Evolutionary conservation across 208 protist genomes (phyloP), one percentile per base, ranked within the genome.

Genomic region (Leishmania gerbilli): DNA sequence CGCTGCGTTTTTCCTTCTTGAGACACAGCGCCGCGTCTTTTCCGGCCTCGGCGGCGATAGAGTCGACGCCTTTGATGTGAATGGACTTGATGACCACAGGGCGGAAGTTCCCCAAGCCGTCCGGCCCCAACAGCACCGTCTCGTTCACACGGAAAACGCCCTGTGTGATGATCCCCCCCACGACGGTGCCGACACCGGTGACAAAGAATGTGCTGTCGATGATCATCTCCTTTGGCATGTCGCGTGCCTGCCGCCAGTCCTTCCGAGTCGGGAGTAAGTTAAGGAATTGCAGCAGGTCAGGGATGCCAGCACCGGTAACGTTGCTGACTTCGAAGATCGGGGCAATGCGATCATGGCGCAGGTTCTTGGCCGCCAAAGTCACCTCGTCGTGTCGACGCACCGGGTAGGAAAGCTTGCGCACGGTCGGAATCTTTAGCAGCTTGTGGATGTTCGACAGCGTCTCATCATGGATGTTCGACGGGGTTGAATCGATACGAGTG

Each of bases 401-500:
- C 3, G 95, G 81, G 77, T 98, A 95, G 15, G 99, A 98, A 55
- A 99, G 77, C 78, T 99, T 99, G 42, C 93, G 84, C n/a, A 98
- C 96, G 0, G 92, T 96, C 2, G 97, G 97, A 17, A 93, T 95
- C 85, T 99, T 99, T 15, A 99, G 80, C 58, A 99, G 87, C 78
- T 97, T 98, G 62, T 93, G 74, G 71, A 99, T 95, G 71, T 90
- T 93, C 1, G 89, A 76, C 53, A 98, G 8, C 13, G 98, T 99
- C 79, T 98, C 88, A 51, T 94, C 91, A 24, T 93, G 85, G 37
- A 99, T 92, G 83, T 98, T 97, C 3, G 95, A 86, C 31, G 98
- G 98, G 11, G 96, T 98, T 27, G 97, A 92, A 83, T 99, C 99
- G 76, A 99, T 98, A 80, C 99, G 99, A 1, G 99, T 99, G 40